phyloP scores from a whole-genome alignment of 129 eudicot genomes.

The Scalesia atractyloides region DNA sequence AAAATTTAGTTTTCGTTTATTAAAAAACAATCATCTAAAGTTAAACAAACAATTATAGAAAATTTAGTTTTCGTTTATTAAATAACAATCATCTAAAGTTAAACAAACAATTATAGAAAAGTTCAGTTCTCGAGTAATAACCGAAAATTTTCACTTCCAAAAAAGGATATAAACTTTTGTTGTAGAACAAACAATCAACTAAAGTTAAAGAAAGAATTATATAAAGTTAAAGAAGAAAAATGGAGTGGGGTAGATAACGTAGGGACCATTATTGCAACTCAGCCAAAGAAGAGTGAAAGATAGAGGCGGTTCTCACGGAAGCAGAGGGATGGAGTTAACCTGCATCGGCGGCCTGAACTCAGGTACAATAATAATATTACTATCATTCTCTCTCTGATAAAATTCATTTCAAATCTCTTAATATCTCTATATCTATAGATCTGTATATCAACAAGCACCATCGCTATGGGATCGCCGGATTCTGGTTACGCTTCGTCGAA shows the following conservation, averaged over 20 bases:
- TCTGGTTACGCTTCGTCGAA: constrained; percentile 54
- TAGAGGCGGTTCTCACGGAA: constrained; percentile 35
- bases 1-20: too few species aligned
- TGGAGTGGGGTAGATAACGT: not conserved
- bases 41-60: too few species aligned
- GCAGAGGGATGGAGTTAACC: constrained; percentile 26
- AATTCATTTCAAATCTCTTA: not conserved
- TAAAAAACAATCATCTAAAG: too few species aligned
- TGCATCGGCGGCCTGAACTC: not conserved
- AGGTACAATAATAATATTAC: not conserved
- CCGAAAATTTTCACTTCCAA: too few species aligned
- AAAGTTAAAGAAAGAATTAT: not conserved
- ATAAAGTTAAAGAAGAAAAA: not conserved
- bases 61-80: too few species aligned
- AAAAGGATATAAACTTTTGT: too few species aligned
- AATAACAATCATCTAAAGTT: too few species aligned
- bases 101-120: too few species aligned
- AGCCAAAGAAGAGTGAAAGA: constrained; percentile 1
- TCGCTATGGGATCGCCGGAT: constrained; percentile 53
- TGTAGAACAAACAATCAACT: too few species aligned
- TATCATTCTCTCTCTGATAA: not conserved
- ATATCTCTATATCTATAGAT: not conserved
- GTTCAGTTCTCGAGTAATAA: too few species aligned
- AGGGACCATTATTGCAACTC: constrained; percentile 24
- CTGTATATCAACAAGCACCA: constrained; percentile 17